Evolutionary conservation across 2,329 filamentous ascomycete species (phyloP).

Genomic region (Hypocreales sp.): DNA sequence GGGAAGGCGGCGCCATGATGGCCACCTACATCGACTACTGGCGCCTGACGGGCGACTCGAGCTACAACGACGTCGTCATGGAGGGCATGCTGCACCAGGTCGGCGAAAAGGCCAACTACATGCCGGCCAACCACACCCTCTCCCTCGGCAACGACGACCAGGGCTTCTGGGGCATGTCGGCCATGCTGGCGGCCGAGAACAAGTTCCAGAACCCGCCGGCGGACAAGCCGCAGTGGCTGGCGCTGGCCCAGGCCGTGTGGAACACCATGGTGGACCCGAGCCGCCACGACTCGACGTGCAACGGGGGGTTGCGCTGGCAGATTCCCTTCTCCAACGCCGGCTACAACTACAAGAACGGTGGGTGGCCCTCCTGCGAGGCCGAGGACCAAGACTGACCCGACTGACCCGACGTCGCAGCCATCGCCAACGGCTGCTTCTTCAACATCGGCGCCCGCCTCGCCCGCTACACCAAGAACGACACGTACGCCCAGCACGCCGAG

Average conservation of each 20-base stretch:
- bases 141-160: conserved; percentile 48
- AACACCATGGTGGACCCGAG: conserved; percentile 28
- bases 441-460: conserved; percentile 54
- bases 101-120: conserved; percentile 34
- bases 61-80: conserved; percentile 37
- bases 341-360: conserved; percentile 57
- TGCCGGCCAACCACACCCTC: conserved; percentile 33
- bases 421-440: conserved; percentile 49
- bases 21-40: conserved; percentile 47
- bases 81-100: conserved; percentile 34
- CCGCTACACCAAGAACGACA: conserved; percentile 50
- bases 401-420: too few relatives aligned
- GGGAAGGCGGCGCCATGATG: conserved; percentile 46
- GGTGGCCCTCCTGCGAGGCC: too few relatives aligned
- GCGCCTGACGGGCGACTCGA: conserved; percentile 39
- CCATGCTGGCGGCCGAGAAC: conserved; percentile 39
- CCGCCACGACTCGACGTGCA: conserved; percentile 38
- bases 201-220: conserved; percentile 36
- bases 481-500: conserved; percentile 47
- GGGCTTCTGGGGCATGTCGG: conserved; percentile 49
- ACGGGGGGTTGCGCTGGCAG: conserved; percentile 58
- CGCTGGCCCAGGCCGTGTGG: conserved; percentile 46
- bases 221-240: conserved; percentile 32
- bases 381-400: too few relatives aligned
- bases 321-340: conserved; percentile 57